Evolutionary conservation across 257 asterid species (phyloP).

Genomic region (Salvia hispanica): DNA sequence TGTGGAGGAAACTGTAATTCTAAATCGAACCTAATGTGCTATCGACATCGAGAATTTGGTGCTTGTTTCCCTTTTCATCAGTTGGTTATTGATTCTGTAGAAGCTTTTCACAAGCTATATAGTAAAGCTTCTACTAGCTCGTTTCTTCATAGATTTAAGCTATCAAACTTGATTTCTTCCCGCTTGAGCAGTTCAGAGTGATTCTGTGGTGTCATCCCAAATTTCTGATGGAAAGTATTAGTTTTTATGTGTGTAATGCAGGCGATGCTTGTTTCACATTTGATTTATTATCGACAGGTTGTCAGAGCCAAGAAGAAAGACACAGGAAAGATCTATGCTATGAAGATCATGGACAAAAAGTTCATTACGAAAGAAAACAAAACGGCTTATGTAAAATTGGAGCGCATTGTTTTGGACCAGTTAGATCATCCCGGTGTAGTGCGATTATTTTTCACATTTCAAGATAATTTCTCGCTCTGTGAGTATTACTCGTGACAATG

Average conservation of each 20-base stretch:
- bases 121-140: background rate
- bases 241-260: constrained; percentile 16
- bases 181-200: background rate
- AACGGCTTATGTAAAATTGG: constrained; percentile 96
- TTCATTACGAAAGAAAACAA: constrained; percentile 97
- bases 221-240: background rate
- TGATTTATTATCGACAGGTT: constrained; percentile 54
- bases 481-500: constrained; percentile 44
- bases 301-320: constrained; percentile 98
- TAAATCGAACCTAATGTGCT: too few relatives aligned
- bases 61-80: background rate
- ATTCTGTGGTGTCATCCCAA: background rate
- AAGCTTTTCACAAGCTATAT: background rate
- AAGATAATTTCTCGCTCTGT: constrained; percentile 91
- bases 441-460: constrained; percentile 87
- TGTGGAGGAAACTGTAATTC: too few relatives aligned
- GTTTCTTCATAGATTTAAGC: background rate
- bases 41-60: background rate
- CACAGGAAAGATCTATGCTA: constrained; percentile 76
- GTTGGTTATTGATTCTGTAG: background rate
- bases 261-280: constrained; percentile 21
- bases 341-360: constrained; percentile 98
- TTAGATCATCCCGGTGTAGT: constrained; percentile 97
- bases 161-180: background rate
- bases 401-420: constrained; percentile 96